phyloP scores from a whole-genome alignment of 495 filamentous ascomycete genomes.

The Corynascus novoguineensis region DNA sequence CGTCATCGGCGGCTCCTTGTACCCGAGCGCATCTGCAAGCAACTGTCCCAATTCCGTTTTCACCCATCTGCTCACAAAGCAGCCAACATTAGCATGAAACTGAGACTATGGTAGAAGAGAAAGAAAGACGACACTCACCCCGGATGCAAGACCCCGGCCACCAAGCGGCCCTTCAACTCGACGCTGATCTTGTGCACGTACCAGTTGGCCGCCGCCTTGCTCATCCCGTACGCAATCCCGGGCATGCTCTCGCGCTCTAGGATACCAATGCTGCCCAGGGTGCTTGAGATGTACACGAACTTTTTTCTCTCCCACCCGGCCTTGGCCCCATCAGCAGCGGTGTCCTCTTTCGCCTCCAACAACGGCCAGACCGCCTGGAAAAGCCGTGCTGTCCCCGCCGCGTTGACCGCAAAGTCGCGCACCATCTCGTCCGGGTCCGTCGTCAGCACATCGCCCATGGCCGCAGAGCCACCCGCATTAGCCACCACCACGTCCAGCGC shows the following conservation, averaged over 20 bases:
- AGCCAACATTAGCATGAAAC: slow-evolving; percentile 1
- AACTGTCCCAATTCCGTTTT: slow-evolving; percentile 36
- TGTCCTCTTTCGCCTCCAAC: slow-evolving; percentile 6
- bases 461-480: slow-evolving; percentile 40
- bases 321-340: background rate
- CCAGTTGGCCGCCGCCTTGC: slow-evolving; percentile 28
- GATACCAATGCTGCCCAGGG: slow-evolving; percentile 30
- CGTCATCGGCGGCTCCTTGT: slow-evolving; percentile 29
- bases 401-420: slow-evolving; percentile 30
- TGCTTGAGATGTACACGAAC: slow-evolving; percentile 31
- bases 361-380: slow-evolving; percentile 30
- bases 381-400: slow-evolving; percentile 26
- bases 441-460: slow-evolving; percentile 16
- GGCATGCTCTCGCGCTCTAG: slow-evolving; percentile 23
- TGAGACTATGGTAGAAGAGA: background rate
- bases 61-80: slow-evolving; percentile 33
- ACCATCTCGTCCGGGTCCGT: slow-evolving; percentile 15
- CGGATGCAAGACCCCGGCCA: slow-evolving; percentile 30
- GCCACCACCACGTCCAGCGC: slow-evolving; percentile 48
- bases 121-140: slow-evolving; percentile 19
- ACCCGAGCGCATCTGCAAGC: slow-evolving; percentile 32
- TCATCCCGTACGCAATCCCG: slow-evolving; percentile 26
- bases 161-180: slow-evolving; percentile 20
- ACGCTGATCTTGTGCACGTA: slow-evolving; percentile 23
- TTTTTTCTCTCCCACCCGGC: slow-evolving; percentile 10